phyloP scores from a whole-genome alignment of 1,139 yeast genomes.

The Scheffersomyces titani region DNA sequence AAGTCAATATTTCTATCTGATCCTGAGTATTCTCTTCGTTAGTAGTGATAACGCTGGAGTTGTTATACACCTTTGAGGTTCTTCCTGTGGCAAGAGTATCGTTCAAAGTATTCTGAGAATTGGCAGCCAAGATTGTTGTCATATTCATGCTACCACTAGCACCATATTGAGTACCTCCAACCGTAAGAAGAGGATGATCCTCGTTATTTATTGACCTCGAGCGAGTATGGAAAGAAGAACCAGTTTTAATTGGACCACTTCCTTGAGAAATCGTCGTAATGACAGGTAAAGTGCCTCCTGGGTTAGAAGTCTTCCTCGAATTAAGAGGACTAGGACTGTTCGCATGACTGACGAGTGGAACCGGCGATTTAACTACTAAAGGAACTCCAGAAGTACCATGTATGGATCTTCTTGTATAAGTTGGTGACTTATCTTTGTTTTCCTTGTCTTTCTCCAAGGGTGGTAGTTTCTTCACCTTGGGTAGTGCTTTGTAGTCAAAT shows the following conservation, averaged over 20 bases:
- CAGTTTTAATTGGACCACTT: constrained; percentile 5
- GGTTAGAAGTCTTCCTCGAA: background rate
- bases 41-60: background rate
- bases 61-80: background rate
- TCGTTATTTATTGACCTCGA: constrained; percentile 13
- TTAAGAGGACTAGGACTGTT: constrained; percentile 7
- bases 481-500: constrained; percentile 63
- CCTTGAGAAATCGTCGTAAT: constrained; percentile 4
- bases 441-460: constrained; percentile 6
- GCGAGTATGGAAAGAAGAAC: constrained; percentile 9
- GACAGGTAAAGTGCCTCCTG: background rate
- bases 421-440: background rate
- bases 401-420: constrained; percentile 3
- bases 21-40: constrained; percentile 7
- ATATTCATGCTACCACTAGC: constrained; percentile 12
- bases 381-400: constrained; percentile 4
- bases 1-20: constrained; percentile 26
- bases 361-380: constrained; percentile 3
- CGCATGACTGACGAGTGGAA: constrained; percentile 5
- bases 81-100: background rate
- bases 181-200: constrained; percentile 4
- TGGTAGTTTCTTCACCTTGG: constrained; percentile 39
- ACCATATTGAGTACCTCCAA: constrained; percentile 1
- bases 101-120: constrained; percentile 7
- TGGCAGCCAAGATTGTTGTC: constrained; percentile 8